These are phyloP conservation scores for Colletotrichum simmondsii DNA, from an alignment of 2,329 filamentous ascomycete genomes.

Conservation along the genomic window DNA sequence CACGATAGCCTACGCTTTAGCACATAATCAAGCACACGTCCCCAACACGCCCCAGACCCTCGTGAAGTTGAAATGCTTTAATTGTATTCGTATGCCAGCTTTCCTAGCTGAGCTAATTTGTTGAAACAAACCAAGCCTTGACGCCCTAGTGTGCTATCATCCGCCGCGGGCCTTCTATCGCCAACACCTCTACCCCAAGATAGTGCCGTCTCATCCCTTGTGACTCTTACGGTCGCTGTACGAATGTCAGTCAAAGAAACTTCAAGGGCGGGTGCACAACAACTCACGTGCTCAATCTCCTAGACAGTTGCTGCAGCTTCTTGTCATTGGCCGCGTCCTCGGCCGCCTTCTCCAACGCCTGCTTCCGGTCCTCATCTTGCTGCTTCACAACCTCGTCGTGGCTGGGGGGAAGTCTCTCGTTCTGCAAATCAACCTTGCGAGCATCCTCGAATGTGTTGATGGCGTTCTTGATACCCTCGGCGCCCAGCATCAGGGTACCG, in stretches of 20 bases:
- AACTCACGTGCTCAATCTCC: conserved; percentile 95
- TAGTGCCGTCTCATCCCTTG: conserved; percentile 16
- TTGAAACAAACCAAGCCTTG: conserved; percentile 26
- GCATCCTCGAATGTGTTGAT: conserved; percentile 98
- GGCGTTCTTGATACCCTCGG: conserved; percentile 98
- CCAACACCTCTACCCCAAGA: conserved; percentile 6
- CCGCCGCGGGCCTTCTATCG: conserved; percentile 21
- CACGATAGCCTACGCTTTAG: background rate
- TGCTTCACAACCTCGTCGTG: conserved; percentile 91
- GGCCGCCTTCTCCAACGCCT: conserved; percentile 86
- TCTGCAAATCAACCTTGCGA: conserved; percentile 95
- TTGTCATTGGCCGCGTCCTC: conserved; percentile 93
- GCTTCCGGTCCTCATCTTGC: conserved; percentile 82
- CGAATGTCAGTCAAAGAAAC: background rate
- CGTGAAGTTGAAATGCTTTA: conserved; percentile 7
- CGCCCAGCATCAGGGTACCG: conserved; percentile 96
- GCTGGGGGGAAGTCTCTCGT: conserved; percentile 91
- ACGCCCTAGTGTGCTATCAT: conserved; percentile 29
- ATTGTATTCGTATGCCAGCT: conserved; percentile 30
- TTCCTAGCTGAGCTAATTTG: conserved; percentile 23
- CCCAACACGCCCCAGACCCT: background rate
- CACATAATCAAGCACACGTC: background rate
- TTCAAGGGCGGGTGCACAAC: conserved; percentile 20
- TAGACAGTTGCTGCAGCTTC: conserved; percentile 85
- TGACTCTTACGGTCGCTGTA: conserved; percentile 46